Percentiles rank a stretch among this genome's conserved stretches.
Conservation (phyloP, 176 grass and related monocot genomes). For the Secale cereale region DNA sequence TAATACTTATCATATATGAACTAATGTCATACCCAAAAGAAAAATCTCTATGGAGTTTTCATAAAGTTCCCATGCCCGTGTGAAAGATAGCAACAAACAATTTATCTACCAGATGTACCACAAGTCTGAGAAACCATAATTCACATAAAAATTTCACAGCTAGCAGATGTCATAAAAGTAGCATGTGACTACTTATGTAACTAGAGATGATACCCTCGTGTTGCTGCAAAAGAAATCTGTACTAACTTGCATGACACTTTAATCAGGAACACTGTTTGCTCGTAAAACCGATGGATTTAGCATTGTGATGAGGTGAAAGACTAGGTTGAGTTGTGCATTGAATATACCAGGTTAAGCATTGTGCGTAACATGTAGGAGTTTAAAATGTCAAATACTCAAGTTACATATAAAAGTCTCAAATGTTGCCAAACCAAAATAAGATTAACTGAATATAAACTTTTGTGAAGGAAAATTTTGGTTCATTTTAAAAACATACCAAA, state of each 20-base stretch:
- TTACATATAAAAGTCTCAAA: not conserved
- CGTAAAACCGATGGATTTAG: conserved; percentile 80
- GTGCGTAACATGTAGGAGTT: conserved; percentile 63
- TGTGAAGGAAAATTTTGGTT: not conserved
- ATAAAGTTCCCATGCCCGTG: too few relatives aligned
- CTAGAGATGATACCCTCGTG: too few relatives aligned
- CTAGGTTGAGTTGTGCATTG: conserved; percentile 78
- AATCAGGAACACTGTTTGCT: conserved; percentile 73
- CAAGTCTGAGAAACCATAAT: too few relatives aligned
- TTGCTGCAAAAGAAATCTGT: not conserved
- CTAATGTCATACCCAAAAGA: too few relatives aligned
- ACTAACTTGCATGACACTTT: conserved; percentile 79
- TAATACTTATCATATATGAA: too few relatives aligned
- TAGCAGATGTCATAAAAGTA: not conserved
- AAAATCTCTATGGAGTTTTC: too few relatives aligned
- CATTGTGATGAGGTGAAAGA: conserved; percentile 97
- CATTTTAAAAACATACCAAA: not conserved
- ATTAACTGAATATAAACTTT: not conserved
- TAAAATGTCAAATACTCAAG: not conserved
- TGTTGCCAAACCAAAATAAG: not conserved
- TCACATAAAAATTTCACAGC: too few relatives aligned
- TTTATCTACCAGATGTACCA: too few relatives aligned
- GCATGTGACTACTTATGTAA: not conserved
- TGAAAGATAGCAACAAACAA: too few relatives aligned
- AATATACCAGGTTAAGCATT: conserved; percentile 80